Base-by-base conservation (phyloP, 2,329 filamentous ascomycete species). In the Harringtonia aguacate region DNA sequence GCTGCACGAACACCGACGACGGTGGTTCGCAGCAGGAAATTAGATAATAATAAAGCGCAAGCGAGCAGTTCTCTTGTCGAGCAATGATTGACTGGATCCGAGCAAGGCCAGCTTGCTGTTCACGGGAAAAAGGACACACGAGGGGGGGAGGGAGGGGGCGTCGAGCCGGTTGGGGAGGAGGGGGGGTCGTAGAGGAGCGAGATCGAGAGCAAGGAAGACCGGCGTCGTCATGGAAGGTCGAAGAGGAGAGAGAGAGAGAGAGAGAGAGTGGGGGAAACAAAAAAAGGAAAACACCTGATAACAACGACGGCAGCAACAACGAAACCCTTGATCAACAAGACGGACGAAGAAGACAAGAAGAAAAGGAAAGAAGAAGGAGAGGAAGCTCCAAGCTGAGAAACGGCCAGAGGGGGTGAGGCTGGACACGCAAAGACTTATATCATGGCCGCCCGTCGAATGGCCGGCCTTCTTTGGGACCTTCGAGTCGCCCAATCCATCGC, bases 41-140 rank as follows among this genome's bases (percentile, higher is more conserved):
- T 48, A 51, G 39, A 48, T 39, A 49, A 49, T 46, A 42, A 41
- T 36, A 34, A 39, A 24, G 22, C 10, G 30, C 24, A 17, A 30
- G 28, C 31, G 36, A n/a, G 30, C 40, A 34, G 20, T 22, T 34
- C 24, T 37, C 33, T 28, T 13, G 24, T 35, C 18, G 43, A 41
- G 31, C 28, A 45, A 46, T 63, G 68, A 74, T 63, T 67, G 70
- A 66, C 63, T 65, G 63, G 65, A 64, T 70, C 59, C 57, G 63
- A 72, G 71, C 73, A 77, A 78, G 73, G 64, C 74, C 74, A 58
- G 74, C 73, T 77, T 76, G 72, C 70, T 60, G 62, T 27, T 46
- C 24, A 30, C 20, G 21, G 17, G 31, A 27, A 41, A 31, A 36
- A 33, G 21, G 36, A 37, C 35, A 39, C 36, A 22, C 37, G 4